Evolutionary conservation across 1,139 yeast species (phyloP).

Genomic region (Candida sp.): DNA sequence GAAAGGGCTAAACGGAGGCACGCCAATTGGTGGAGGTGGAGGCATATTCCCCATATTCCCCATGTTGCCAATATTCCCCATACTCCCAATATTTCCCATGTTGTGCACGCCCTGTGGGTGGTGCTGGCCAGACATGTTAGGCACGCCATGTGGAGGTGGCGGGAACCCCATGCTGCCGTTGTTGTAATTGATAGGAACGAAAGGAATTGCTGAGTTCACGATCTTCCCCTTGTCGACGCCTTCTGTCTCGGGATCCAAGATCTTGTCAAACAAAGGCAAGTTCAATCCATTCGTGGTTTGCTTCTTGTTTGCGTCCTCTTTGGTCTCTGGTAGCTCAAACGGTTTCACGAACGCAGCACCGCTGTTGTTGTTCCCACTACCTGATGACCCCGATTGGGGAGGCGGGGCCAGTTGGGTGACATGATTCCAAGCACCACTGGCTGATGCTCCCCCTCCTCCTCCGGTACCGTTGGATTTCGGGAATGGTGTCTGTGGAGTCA

Average conservation of each 20-base stretch:
- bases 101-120: too few relatives aligned
- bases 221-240: not conserved
- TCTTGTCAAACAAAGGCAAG: constrained; percentile 8
- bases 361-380: too few relatives aligned
- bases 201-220: not conserved
- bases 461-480: constrained; percentile 1
- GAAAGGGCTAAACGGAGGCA: constrained; percentile 7
- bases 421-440: constrained; percentile 9
- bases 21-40: constrained; percentile 5
- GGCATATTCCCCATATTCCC: too few relatives aligned
- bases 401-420: constrained; percentile 45
- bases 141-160: constrained; percentile 4
- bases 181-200: constrained; percentile 2
- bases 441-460: too few relatives aligned
- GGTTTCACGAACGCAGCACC: constrained; percentile 27
- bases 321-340: constrained; percentile 40
- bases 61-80: too few relatives aligned
- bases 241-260: constrained; percentile 2
- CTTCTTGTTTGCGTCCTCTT: constrained; percentile 15
- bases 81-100: too few relatives aligned
- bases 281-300: constrained; percentile 11
- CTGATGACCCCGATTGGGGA: too few relatives aligned
- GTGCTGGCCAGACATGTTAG: not conserved
- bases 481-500: constrained; percentile 37
- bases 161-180: not conserved